Base-by-base conservation (phyloP, 345 rosid genomes). In the Sonneratia alba region DNA sequence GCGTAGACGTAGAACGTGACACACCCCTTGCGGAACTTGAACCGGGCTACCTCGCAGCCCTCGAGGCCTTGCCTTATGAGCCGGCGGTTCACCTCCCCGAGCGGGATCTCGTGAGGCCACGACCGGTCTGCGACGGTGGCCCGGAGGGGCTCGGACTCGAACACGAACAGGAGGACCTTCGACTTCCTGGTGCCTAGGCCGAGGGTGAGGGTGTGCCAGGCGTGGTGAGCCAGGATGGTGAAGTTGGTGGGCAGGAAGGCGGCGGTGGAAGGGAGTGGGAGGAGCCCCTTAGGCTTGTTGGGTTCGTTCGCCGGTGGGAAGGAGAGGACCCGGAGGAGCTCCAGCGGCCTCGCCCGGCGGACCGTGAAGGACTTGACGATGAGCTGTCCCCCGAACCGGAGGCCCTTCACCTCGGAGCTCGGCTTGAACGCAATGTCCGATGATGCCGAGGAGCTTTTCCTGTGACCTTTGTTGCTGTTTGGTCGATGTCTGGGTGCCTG, bases 1-100 rank as follows among this genome's bases (percentile, higher is more conserved):
- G 97, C 99, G 76, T 95, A 92, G 0, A 95, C 91, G 65, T 92
- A 95, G 68, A 95, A 95, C 22, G 99, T 95, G n/a, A 95, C 77
- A 79, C 97, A 92, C 3, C 97, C 97, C 88, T 92, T 95, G 47
- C 99, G 78, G 80, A 95, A 92, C 77, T 95, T 95, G 71, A 95
- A 95, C 79, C 97, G 76, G 0, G 97, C 99, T 92, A 95, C 83
- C 83, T 95, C 99, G 72, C 82, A 86, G 6, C 89, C 87, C 53
- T 19, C 76, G 3, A 86, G 55, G 2, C 90, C 93, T 42, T 85
- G 84, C 0, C 66, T 62, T 27, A 95, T 87, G 53, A 95, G 87
- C 83, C 84, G 86, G 93, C 86, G 89, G 83, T 92, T 95, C 78
- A 87, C 97, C 8, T 95, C 91, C 22, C 99, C 99, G 0, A 91